Percentiles rank a stretch among this genome's conserved stretches.
Evolutionary conservation across 1,139 yeast species (phyloP).

Genomic region (Pneumocystis sp.): DNA sequence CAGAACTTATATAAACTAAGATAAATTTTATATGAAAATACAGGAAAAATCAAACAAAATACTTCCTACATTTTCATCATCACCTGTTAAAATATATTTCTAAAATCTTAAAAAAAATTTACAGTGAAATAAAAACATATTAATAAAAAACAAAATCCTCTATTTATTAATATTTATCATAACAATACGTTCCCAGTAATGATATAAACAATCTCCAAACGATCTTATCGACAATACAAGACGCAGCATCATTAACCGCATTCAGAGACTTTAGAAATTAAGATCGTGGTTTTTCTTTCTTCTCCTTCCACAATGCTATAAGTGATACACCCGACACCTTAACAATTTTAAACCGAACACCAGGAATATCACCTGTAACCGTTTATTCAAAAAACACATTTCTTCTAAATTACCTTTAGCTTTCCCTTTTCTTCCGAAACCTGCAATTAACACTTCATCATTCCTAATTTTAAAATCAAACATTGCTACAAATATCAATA

Average conservation of each 20-base stretch:
- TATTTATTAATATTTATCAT: too few species aligned
- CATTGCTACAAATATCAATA: background rate
- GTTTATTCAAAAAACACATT: too few species aligned
- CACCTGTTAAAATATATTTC: too few species aligned
- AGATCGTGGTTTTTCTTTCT: slow-evolving; percentile 98
- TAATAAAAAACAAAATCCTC: too few species aligned
- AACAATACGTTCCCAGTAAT: too few species aligned
- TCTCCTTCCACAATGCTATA: slow-evolving; percentile 99
- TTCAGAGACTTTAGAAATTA: background rate
- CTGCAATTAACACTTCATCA: slow-evolving; percentile 86
- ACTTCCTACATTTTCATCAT: background rate
- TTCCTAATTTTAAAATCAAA: background rate
- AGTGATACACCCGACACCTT: slow-evolving; percentile 99
- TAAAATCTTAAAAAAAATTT: too few species aligned
- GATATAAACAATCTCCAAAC: background rate
- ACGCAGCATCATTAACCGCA: background rate
- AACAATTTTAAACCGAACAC: slow-evolving; percentile 99
- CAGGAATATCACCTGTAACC: slow-evolving; percentile 65
- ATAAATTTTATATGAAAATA: too few species aligned
- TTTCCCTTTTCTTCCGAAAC: slow-evolving; percentile 99
- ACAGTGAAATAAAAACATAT: background rate
- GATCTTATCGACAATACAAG: background rate
- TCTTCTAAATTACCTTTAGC: slow-evolving; percentile 65
- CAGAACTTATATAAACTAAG: too few species aligned
- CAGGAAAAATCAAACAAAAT: too few species aligned